Percentiles rank a stretch among this genome's conserved stretches.
Conservation (phyloP, 176 grass and related monocot genomes). For the Ampelocalamus luodianensis region DNA sequence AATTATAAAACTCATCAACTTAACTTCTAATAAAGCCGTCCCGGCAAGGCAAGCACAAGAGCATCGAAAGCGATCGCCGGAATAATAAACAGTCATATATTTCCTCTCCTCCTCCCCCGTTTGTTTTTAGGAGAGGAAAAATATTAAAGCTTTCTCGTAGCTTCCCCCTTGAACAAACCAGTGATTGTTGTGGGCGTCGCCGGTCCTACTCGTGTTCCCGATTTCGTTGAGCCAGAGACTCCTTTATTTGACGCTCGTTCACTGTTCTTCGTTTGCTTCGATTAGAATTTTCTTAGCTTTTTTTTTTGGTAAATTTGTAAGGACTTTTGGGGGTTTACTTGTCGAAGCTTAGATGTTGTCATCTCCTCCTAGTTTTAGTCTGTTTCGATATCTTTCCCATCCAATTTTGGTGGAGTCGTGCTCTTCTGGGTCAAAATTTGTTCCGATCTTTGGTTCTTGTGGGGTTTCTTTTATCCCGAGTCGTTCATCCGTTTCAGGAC, state of each 20-base stretch:
- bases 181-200: neutral
- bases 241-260: neutral
- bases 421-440: neutral
- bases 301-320: neutral
- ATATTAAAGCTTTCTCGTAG: conserved; percentile 22
- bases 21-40: neutral
- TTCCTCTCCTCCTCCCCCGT: neutral
- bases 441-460: neutral
- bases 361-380: neutral
- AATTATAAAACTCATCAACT: neutral
- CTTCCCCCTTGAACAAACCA: neutral
- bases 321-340: neutral
- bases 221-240: neutral
- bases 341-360: neutral
- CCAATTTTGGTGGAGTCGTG: neutral
- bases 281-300: neutral
- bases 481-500: neutral
- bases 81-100: neutral
- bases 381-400: neutral
- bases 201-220: neutral
- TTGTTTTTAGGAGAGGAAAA: neutral
- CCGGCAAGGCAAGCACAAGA: neutral
- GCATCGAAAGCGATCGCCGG: conserved; percentile 24
- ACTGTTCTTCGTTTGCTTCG: neutral
- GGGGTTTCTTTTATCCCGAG: neutral